Conservation (phyloP, 202 grass and related monocot genomes). For the Zizania palustris region DNA sequence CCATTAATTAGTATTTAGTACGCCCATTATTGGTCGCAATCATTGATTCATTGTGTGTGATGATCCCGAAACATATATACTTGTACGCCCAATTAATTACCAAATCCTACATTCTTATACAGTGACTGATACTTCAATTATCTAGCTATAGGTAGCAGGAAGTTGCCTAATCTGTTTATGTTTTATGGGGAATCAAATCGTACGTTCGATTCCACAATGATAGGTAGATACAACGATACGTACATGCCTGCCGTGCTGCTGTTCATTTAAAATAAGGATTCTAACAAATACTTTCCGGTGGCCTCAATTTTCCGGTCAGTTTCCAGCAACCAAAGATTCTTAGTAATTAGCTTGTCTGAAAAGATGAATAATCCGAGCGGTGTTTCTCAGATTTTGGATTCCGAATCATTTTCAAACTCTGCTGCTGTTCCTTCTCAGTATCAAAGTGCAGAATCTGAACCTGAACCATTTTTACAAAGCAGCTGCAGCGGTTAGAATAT, state of each 20-base stretch:
- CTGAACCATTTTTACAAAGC: too few relatives aligned
- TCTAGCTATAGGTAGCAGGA: conserved; percentile 1
- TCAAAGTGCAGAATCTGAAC: too few relatives aligned
- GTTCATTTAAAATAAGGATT: conserved; percentile 13
- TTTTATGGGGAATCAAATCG: background rate
- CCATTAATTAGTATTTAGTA: background rate
- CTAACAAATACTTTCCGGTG: too few relatives aligned
- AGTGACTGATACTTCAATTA: background rate
- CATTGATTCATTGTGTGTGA: conserved; percentile 3
- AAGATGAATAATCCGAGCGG: too few relatives aligned
- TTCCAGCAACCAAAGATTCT: too few relatives aligned
- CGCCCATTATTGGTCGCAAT: conserved; percentile 36
- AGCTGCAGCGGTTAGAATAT: too few relatives aligned
- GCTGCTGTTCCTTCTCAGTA: too few relatives aligned
- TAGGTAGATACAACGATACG: background rate
- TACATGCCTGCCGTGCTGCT: background rate
- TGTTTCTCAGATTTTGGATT: too few relatives aligned
- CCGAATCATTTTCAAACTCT: too few relatives aligned
- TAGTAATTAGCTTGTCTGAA: too few relatives aligned
- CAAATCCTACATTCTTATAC: background rate
- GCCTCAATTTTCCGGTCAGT: too few relatives aligned
- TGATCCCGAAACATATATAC: conserved; percentile 23
- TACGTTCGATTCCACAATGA: background rate
- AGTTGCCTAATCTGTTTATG: conserved; percentile 20
- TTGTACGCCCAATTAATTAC: background rate